phyloP scores from a whole-genome alignment of 2,329 filamentous ascomycete species.

The Allantophomopsis lycopodina region DNA sequence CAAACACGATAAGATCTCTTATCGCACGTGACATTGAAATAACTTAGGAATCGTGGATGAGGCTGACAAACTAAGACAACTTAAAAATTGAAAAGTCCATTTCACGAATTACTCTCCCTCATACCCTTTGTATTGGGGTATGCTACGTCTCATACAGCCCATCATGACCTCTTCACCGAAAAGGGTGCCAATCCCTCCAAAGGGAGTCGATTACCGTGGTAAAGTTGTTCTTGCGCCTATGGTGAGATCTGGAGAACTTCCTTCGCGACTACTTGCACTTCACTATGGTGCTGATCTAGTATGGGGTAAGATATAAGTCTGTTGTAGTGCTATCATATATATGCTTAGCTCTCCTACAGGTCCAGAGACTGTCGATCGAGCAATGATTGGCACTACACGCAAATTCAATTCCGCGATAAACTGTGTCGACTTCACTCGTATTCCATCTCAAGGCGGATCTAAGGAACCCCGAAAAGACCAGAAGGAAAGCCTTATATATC shows the following conservation, averaged over 20 bases:
- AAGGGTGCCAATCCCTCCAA: conserved; percentile 70
- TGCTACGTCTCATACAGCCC: conserved; percentile 25
- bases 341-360: conserved; percentile 29
- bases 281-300: conserved; percentile 95
- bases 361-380: conserved; percentile 85
- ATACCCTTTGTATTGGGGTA: conserved; percentile 9
- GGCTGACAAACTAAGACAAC: too few species aligned
- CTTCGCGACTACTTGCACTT: conserved; percentile 74
- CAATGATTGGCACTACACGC: conserved; percentile 77
- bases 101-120: too few species aligned
- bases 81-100: too few species aligned
- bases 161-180: conserved; percentile 46
- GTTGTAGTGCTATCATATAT: conserved; percentile 3
- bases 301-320: conserved; percentile 54
- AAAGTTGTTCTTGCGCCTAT: conserved; percentile 94
- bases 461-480: conserved; percentile 38
- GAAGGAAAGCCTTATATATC: conserved; percentile 64
- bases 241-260: conserved; percentile 94
- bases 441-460: conserved; percentile 56
- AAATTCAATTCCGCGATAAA: conserved; percentile 61
- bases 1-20: neutral
- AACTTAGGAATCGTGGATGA: too few species aligned
- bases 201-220: conserved; percentile 85
- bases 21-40: neutral
- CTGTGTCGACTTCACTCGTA: conserved; percentile 74